Base-by-base conservation (phyloP, 345 rosid genomes). In the Erysimum cheiranthoides region DNA sequence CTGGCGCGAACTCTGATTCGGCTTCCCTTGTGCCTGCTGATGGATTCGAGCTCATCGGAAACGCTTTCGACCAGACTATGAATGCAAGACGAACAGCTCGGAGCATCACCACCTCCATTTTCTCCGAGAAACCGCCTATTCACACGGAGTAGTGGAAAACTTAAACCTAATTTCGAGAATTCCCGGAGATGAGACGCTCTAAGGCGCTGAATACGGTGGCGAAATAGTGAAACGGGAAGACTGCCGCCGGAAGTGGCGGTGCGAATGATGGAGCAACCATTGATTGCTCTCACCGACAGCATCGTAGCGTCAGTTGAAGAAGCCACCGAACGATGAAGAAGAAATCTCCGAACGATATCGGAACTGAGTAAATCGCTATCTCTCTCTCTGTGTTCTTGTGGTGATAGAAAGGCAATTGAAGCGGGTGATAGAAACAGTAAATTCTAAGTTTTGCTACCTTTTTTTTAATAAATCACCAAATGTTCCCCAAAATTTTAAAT, bases 51-150 rank as follows among this genome's bases (percentile, higher is more conserved):
- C 84, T 84, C 95, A 67, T 88, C 87, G 78, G 85, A 68, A 81
- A 86, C 88, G 72, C 82, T 79, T 32, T 90, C 93, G 47, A 89
- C 84, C 51, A 94, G 81, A 71, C 91, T 89, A 61, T 85, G 84
- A 61, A 73, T 78, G 32, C 91, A 86, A 75, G 76, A 78, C 65
- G 82, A 77, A 63, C 87, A 80, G 18, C 54, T 49, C 49, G 40
- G 56, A 43, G 66, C 54, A 27, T 59, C 73, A 16, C 17, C 62
- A 18, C 13, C 53, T 10, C 40, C 47, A 28, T 56, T 78, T 31
- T 52, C 46, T 17, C 64, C 62, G 6, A 54, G 54, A 73, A 78
- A 64, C 39, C 53, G 83, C 58, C 53, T 70, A 47, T 81, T 80
- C 36, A 80, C 61, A 28, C 59, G 75, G 31, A 60, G 30, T 8